Evolutionary conservation across 768 basidiomycete species (phyloP).

Genomic region (Amanita rimosa): DNA sequence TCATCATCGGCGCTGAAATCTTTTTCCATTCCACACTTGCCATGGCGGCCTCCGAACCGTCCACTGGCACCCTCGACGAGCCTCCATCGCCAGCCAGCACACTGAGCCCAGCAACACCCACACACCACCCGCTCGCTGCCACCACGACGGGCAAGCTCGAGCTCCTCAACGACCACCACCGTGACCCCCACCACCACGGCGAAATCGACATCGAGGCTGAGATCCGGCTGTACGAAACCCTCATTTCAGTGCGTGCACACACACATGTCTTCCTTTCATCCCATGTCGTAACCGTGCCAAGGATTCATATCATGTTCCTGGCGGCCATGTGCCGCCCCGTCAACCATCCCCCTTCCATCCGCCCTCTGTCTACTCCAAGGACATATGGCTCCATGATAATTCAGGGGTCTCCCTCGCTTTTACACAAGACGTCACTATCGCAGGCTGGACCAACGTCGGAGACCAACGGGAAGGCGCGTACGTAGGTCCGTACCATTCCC

Average conservation of each 20-base stretch:
- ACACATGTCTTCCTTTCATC: too few species aligned
- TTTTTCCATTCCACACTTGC: neutral
- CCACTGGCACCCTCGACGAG: neutral
- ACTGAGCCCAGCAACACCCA: too few species aligned
- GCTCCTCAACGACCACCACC: slow-evolving; percentile 25
- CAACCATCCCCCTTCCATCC: slow-evolving; percentile 15
- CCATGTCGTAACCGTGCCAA: too few species aligned
- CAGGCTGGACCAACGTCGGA: slow-evolving; percentile 55
- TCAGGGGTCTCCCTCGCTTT: slow-evolving; percentile 41
- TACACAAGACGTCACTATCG: slow-evolving; percentile 52
- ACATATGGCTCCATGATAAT: slow-evolving; percentile 62
- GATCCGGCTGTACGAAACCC: slow-evolving; percentile 52
- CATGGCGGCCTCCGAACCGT: neutral
- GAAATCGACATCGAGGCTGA: slow-evolving; percentile 62
- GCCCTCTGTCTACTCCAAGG: slow-evolving; percentile 47
- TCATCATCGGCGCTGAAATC: neutral
- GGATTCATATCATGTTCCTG: too few species aligned
- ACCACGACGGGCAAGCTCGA: slow-evolving; percentile 20
- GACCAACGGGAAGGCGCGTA: slow-evolving; percentile 37
- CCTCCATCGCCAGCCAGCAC: slow-evolving; percentile 2
- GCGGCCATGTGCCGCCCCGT: too few species aligned
- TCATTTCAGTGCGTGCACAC: slow-evolving; percentile 29
- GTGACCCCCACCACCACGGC: slow-evolving; percentile 12
- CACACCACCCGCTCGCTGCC: too few species aligned
- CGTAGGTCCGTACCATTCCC: slow-evolving; percentile 42